Evolutionary conservation across 192 early-diverging fungal species (phyloP).

Genomic region (Rhizophagus clarus): DNA sequence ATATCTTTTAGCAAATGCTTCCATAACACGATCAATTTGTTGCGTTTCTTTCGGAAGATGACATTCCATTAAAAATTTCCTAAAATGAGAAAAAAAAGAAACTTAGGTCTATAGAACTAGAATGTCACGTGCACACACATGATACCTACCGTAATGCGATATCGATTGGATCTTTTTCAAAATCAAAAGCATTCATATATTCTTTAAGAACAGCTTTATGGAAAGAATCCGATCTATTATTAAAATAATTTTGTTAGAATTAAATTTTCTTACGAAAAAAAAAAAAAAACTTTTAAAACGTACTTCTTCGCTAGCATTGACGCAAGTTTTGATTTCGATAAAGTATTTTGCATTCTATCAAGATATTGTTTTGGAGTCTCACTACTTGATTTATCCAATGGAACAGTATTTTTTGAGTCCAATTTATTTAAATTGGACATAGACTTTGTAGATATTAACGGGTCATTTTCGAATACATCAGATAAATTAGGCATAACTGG

Average conservation of each 20-base stretch:
- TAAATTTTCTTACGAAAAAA: no score
- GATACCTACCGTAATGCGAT: conserved; percentile 54
- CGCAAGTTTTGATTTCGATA: conserved; percentile 55
- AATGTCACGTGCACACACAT: not conserved
- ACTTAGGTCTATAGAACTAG: not conserved
- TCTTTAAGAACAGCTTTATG: conserved; percentile 58
- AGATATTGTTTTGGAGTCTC: conserved; percentile 46
- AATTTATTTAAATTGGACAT: conserved; percentile 28
- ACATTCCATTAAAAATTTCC: conserved; percentile 72
- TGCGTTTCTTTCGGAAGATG: conserved; percentile 79
- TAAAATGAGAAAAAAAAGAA: conserved; percentile 28
- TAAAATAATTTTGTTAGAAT: not conserved
- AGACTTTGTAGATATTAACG: not conserved
- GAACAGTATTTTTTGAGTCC: not conserved
- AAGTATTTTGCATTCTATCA: conserved; percentile 49
- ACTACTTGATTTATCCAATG: conserved; percentile 27
- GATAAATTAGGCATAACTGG: not conserved
- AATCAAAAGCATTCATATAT: conserved; percentile 65
- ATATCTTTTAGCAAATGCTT: conserved; percentile 73
- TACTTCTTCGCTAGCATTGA: conserved; percentile 54
- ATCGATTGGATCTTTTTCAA: conserved; percentile 64
- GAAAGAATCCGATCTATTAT: conserved; percentile 42
- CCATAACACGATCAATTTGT: conserved; percentile 82
- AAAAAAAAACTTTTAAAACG: not conserved
- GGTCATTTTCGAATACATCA: not conserved